Conservation (phyloP, 352 stramenopile genomes). For the Pythium phragmitis region DNA sequence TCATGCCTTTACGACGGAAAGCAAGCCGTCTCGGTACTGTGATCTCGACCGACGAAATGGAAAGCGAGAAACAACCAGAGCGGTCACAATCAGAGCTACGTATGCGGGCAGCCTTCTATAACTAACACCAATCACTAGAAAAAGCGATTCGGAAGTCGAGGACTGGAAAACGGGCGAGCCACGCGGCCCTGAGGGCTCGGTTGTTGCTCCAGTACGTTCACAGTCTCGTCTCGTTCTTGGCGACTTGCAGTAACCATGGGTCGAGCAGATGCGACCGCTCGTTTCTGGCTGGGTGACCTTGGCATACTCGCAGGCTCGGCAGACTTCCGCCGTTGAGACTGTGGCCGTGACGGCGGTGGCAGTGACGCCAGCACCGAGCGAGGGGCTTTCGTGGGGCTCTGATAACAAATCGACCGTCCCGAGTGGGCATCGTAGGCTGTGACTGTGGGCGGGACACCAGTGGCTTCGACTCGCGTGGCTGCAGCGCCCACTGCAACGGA, state of each 20-base stretch:
- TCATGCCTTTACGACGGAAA: slow-evolving; percentile 6
- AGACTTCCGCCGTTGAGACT: not conserved
- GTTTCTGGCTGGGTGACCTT: slow-evolving; percentile 4
- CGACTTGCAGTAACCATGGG: not conserved
- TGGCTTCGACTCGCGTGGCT: not conserved
- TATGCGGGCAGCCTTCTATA: slow-evolving; percentile 37
- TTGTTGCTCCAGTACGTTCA: not conserved
- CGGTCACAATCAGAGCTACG: slow-evolving; percentile 38
- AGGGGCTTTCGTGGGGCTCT: slow-evolving; percentile 26
- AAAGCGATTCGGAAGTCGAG: not conserved
- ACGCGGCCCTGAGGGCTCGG: not conserved
- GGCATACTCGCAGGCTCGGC: not conserved
- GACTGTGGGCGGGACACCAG: not conserved
- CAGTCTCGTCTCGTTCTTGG: not conserved
- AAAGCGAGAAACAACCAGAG: slow-evolving; percentile 1
- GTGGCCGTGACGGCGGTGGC: not conserved
- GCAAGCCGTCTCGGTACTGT: not conserved
- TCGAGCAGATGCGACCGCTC: not conserved
- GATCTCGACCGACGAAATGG: not conserved
- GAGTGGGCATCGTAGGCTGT: slow-evolving; percentile 47
- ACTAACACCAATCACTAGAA: no score
- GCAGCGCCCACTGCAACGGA: not conserved
- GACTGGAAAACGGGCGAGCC: not conserved
- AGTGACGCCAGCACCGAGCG: slow-evolving; percentile 1
- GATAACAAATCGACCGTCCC: slow-evolving; percentile 28